Base-by-base conservation (phyloP, 2,329 filamentous ascomycete species). In the Colletotrichum echinochloae region DNA sequence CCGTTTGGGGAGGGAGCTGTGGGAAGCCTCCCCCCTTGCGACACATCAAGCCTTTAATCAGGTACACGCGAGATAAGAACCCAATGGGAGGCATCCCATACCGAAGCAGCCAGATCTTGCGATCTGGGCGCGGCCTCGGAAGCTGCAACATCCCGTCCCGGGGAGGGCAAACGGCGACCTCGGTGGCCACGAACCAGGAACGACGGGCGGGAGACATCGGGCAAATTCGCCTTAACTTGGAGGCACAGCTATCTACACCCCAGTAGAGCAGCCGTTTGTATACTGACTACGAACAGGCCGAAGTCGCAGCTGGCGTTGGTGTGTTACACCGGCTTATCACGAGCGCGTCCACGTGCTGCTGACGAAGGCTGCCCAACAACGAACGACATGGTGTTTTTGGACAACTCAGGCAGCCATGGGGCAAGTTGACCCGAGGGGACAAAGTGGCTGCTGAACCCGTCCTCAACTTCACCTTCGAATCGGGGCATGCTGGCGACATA, bases 141-240 rank as follows among this genome's bases (percentile, higher is more conserved):
- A 60, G 37, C 63, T 67, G 63, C 64, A 67, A 37, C 57, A 28
- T 67, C 37, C 67, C 57, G 67, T 37, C 28, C 67, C 64, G 67
- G 57, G 39, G 41, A 56, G 46, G 35, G 28, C 56, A 66, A 66
- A 70, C 67, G 63, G 28, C 18, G 51, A 9, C 11, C 48, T 46
- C 41, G 26, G 35, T 37, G 46, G 59, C 28, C 51, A 35, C 49
- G 14, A 52, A 51, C 26, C 56, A 33, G 23, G 52, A 46, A 61
- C 23, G 51, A 37, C 23, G 14, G 18, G 41, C 46, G 23, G 60
- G 9, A 35, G 30, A 8, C 39, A 8, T 48, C 54, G 28, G 44
- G 7, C 26, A n/a, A 23, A 60, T 18, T 57, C n/a, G 35, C 26
- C 48, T 56, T 62, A 26, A 46, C 44, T 57, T 28, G 67, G 61